Percentiles rank a stretch among this genome's conserved stretches.
Evolutionary conservation across 2,329 filamentous ascomycete genomes (phyloP).

Genomic region (Colletotrichum camelliae): DNA sequence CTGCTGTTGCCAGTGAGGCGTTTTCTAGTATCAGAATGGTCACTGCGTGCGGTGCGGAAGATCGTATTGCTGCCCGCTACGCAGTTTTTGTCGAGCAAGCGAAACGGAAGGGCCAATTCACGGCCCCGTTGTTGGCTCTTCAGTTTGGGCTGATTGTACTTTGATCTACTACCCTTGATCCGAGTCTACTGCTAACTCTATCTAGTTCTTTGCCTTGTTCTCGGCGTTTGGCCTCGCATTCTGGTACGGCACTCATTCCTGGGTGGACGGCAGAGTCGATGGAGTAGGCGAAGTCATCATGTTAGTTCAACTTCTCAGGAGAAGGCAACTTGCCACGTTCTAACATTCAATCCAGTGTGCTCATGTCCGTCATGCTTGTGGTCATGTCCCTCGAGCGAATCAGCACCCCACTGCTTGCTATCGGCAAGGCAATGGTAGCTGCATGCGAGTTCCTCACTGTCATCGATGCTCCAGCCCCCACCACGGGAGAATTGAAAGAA

Average conservation of each 20-base stretch:
- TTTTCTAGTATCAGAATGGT: constrained; percentile 67
- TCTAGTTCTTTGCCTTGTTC: constrained; percentile 58
- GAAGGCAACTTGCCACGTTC: background rate
- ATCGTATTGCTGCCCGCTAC: constrained; percentile 58
- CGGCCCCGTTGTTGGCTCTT: constrained; percentile 54
- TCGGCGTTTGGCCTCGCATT: constrained; percentile 63
- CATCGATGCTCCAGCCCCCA: constrained; percentile 51
- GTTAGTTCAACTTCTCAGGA: constrained; percentile 38
- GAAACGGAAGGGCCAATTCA: constrained; percentile 51
- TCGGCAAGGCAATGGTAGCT: constrained; percentile 62
- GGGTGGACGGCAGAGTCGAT: constrained; percentile 48
- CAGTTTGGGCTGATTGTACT: constrained; percentile 56
- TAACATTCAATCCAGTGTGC: constrained; percentile 35
- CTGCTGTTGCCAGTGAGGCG: constrained; percentile 65
- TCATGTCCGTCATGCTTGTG: constrained; percentile 65
- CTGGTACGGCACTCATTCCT: constrained; percentile 65
- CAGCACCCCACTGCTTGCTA: constrained; percentile 63
- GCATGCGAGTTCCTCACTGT: constrained; percentile 64
- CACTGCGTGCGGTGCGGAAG: constrained; percentile 66
- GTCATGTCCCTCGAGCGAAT: constrained; percentile 62
- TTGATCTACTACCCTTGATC: too few relatives aligned
- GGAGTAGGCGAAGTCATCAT: constrained; percentile 60
- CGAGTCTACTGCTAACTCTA: background rate
- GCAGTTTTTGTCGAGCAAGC: constrained; percentile 60
- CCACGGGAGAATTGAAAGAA: constrained; percentile 38